phyloP scores from a whole-genome alignment of 2,329 filamentous ascomycete genomes.

The Phyllosticta ampelicida region DNA sequence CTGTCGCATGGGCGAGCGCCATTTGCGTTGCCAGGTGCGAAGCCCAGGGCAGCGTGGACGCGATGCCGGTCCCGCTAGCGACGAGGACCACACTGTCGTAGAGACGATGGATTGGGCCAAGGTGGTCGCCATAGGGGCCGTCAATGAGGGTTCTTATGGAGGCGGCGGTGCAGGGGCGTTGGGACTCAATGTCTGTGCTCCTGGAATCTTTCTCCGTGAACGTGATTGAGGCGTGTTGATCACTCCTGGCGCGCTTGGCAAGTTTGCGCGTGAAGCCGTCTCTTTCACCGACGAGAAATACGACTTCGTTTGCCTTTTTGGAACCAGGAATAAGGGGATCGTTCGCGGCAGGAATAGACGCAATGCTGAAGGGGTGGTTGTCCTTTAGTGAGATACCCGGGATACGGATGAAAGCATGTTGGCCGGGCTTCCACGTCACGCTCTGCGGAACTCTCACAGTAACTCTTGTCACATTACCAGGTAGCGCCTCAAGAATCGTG shows the following conservation, averaged over 20 bases:
- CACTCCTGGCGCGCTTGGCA: not conserved
- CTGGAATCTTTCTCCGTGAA: not conserved
- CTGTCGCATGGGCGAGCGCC: not conserved
- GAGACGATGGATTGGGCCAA: conserved; percentile 11
- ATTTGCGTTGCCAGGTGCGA: conserved; percentile 11
- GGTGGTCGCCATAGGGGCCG: conserved; percentile 19
- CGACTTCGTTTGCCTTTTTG: conserved; percentile 10
- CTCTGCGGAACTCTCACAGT: conserved; percentile 13
- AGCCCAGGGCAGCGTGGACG: conserved; percentile 13
- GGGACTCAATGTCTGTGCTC: conserved; percentile 1
- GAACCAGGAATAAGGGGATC: conserved; percentile 5
- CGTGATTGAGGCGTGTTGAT: not conserved
- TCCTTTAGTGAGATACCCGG: conserved; percentile 15
- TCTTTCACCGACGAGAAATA: conserved; percentile 17
- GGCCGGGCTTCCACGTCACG: conserved; percentile 37
- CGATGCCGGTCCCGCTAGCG: conserved; percentile 14
- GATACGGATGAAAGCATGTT: conserved; percentile 44
- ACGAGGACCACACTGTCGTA: conserved; percentile 14
- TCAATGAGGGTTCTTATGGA: conserved; percentile 16
- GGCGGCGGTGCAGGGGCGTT: not conserved
- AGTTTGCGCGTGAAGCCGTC: conserved; percentile 18
- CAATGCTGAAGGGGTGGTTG: conserved; percentile 24
- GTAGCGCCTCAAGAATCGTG: conserved; percentile 14
- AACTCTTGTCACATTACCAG: conserved; percentile 17
- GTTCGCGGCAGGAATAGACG: conserved; percentile 12